Base-by-base conservation (phyloP, 2,329 filamentous ascomycete genomes). In the Cordyceps farinosa region DNA sequence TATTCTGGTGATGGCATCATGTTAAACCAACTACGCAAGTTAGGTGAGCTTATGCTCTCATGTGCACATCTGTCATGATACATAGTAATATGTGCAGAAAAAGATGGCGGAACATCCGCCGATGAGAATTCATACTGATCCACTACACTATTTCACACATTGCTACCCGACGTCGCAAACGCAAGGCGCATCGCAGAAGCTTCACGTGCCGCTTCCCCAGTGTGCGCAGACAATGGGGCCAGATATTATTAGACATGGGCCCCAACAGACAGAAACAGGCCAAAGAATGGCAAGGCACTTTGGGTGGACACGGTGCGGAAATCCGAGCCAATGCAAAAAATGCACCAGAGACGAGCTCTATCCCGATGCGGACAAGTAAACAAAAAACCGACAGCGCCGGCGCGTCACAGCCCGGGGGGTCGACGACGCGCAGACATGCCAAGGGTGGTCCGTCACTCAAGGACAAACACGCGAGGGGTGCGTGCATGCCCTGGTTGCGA, bases 311-410 rank as follows among this genome's bases (percentile, higher is more conserved):
- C 17, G 22, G 44, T n/a, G 36, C 38, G 38, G 30, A 55, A 55
- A 27, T 9, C 10, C 48, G 10, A 6, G 11, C 5, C 13, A 4
- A 11, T 38, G 38, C 27, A 30, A 11, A 17, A 30, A 11, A 17
- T 29, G 32, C 32, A 7, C 32, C 34, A 30, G 30, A 48, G 44
- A 38, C n/a, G 48, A n/a, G 40, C n/a, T 36, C 45, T 32, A 22
- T 54, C 56, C 56, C 45, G 56, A 59, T 59, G 38, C 45, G 45
- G 56, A 59, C 45, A 59, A 59, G 56, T 59, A 59, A 59, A 59
- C 56, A 59, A 51, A 48, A 59, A 40, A 15, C 30, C 22, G 13
- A 17, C n/a, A 11, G 55, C 30, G 11, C 9, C 9, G 42, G 45
- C 56, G 56, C 56, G 56, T 59, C 56, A 30, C 9, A 22, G 13